Evolutionary conservation across 305 asterid species (phyloP), one percentile per base, ranked within the genome.

Genomic region (Solanum aculeatissimum): DNA sequence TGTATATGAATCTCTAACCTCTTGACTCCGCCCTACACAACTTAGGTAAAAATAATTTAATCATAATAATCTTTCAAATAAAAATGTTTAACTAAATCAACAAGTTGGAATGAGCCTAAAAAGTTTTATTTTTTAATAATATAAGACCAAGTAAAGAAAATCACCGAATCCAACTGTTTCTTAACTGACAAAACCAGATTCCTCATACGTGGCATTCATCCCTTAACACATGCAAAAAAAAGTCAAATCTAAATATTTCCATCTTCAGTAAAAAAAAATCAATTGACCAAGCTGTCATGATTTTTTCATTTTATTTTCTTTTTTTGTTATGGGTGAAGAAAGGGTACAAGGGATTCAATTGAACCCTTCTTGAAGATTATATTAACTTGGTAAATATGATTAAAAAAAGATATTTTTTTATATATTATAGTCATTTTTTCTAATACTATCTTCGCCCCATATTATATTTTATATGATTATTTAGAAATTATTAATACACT

Each of bases 101-200:
- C 53, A 70, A 19, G 18, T 70, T 42, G 32, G 79, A 38, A 70
- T 40, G 32, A 70, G 19, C 51, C 6, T 70, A 70, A 32, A 40
- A 19, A 38, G 29, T 35, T 35, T 35, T 35, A 1, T 35, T 35
- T 35, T n/a, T n/a, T n/a, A n/a, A 35, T 35, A 35, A 35, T 35
- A 35, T 35, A 35, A 38, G 53, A 70, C 54, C 54, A 70, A 40
- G 54, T 70, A 70, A 70, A 75, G 2, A 27, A 38, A 47, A 84
- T 18, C 47, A 63, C 29, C 32, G 5, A 16, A 27, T 60, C 80
- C 85, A 72, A 85, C 85, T 2, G 70, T 38, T 85, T 60, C 82
- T 7, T 29, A 81, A 80, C 85, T 32, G 86, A 80, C 83, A 47
- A 38, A 86, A 80, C 87, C 11, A 86, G 84, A 80, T 71, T 57